Base-by-base conservation (phyloP, 805 yeast species). In the Ogataea thermomethanolica region DNA sequence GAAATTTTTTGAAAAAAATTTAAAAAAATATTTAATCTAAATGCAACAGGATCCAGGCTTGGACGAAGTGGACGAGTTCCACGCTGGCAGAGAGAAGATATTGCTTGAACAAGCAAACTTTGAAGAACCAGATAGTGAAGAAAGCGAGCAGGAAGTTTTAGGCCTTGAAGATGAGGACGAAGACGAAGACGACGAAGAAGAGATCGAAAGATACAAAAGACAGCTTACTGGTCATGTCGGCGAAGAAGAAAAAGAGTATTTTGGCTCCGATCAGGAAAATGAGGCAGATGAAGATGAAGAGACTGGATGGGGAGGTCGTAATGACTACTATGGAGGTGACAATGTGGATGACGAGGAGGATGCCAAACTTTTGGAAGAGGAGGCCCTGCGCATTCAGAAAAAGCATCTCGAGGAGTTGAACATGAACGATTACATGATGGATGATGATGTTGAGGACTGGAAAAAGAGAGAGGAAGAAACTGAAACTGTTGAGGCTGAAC, bases 341-440 rank as follows among this genome's bases (percentile, higher is more conserved):
- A 76, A 73, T 12, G 73, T 65, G 50, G 86, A 72, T 61, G 95
- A 85, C 48, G 91, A 82, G 24, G 95, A 79, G 39, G 81, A 79
- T 24, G 84, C 87, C 5, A 80, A 78, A 46, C 80, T 77, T 46
- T 81, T 89, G 64, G 93, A 91, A 43, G 80, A 78, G 52, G 97
- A 93, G 64, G 98, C 98, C 0, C 56, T 86, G 35, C 79, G 88
- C 56, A 79, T 87, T 50, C 97, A 90, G 64, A 84, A 84, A 66
- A 73, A 76, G 50, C 89, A 89, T 59, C 64, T 87, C 43, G 78
- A 78, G 49, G 95, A 84, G 32, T 69, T 90, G 51, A 77, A 79
- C 33, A 80, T 84, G 74, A 85, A 73, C 21, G 93, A 84, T 59
- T 81, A 73, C 58, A 65, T 82, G 51, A 93, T 87, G 48, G 95